phyloP scores from a whole-genome alignment of 2,329 filamentous ascomycete species.

The Pestalotiopsis sp. region DNA sequence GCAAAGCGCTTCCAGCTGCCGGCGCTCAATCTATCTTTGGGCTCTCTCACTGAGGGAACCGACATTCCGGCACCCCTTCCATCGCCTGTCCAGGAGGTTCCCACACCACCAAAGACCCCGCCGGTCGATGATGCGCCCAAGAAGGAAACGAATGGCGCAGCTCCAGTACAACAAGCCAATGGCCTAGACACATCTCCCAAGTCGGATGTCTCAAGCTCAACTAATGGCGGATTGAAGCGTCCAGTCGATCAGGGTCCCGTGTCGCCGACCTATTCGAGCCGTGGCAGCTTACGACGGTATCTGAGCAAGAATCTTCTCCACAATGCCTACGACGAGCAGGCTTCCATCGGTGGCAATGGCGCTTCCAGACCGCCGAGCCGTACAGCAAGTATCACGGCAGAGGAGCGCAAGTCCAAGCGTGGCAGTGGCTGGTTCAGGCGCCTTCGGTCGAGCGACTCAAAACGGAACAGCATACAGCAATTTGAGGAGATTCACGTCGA shows the following conservation, averaged over 20 bases:
- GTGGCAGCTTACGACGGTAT: conserved; percentile 60
- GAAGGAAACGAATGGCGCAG: conserved; percentile 28
- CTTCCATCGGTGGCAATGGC: conserved; percentile 36
- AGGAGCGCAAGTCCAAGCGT: conserved; percentile 58
- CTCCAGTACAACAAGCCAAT: conserved; percentile 42
- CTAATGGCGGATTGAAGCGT: conserved; percentile 48
- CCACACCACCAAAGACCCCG: conserved; percentile 44
- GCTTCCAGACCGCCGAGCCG: conserved; percentile 52
- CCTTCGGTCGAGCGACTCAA: conserved; percentile 45
- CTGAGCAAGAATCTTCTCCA: conserved; percentile 60
- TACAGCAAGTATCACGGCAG: conserved; percentile 49
- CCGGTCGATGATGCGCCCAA: conserved; percentile 25
- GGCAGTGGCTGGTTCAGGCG: conserved; percentile 63
- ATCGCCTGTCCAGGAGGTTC: conserved; percentile 53
- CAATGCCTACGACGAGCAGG: conserved; percentile 51
- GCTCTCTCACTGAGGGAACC: conserved; percentile 63
- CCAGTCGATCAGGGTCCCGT: conserved; percentile 53
- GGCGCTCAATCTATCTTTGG: conserved; percentile 60
- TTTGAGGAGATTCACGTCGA: conserved; percentile 47
- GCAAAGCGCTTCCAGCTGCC: conserved; percentile 58
- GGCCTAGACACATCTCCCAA: conserved; percentile 35
- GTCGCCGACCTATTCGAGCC: conserved; percentile 55
- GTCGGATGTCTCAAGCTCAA: conserved; percentile 30
- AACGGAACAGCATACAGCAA: conserved; percentile 41
- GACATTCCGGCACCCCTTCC: conserved; percentile 61